These are phyloP conservation scores for Rhodotorula sp. DNA, from an alignment of 1,284 basidiomycete species.

Conservation along the genomic window DNA sequence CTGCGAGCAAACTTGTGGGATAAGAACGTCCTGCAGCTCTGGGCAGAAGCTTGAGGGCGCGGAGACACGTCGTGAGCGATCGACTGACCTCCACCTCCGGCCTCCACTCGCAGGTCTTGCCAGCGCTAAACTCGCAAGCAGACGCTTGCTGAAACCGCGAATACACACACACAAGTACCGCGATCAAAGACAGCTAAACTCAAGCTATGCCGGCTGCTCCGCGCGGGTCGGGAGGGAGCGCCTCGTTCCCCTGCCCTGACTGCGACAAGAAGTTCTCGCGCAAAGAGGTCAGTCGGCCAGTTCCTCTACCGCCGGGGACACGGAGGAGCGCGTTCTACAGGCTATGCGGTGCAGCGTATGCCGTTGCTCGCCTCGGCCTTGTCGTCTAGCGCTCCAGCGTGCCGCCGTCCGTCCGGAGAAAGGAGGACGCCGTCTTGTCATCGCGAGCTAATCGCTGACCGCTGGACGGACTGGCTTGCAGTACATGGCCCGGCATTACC, in stretches of 20 bases:
- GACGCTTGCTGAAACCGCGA: too few species aligned
- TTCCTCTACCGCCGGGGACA: background rate
- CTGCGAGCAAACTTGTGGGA: too few species aligned
- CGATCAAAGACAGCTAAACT: background rate
- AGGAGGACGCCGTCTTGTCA: too few species aligned
- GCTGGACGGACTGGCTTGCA: background rate
- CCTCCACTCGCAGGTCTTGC: too few species aligned
- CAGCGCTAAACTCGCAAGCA: too few species aligned
- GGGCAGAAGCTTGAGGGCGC: too few species aligned
- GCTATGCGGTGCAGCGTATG: background rate
- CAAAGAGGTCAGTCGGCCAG: conserved; percentile 18
- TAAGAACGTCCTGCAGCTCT: too few species aligned
- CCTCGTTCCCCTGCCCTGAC: conserved; percentile 14
- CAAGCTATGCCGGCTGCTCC: conserved; percentile 17
- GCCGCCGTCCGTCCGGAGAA: too few species aligned
- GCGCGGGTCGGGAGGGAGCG: conserved; percentile 11
- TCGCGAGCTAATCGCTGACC: background rate
- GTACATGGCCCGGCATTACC: conserved; percentile 28
- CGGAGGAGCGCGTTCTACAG: background rate
- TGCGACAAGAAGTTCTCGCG: conserved; percentile 34
- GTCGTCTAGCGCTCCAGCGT: too few species aligned
- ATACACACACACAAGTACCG: background rate
- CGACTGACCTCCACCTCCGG: too few species aligned
- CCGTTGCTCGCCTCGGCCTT: background rate
- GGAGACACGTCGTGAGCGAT: too few species aligned